Percentiles rank a stretch among this genome's conserved stretches.
phyloP scores from a whole-genome alignment of 176 grass and related monocot genomes.

The Elaeis guineensis region DNA sequence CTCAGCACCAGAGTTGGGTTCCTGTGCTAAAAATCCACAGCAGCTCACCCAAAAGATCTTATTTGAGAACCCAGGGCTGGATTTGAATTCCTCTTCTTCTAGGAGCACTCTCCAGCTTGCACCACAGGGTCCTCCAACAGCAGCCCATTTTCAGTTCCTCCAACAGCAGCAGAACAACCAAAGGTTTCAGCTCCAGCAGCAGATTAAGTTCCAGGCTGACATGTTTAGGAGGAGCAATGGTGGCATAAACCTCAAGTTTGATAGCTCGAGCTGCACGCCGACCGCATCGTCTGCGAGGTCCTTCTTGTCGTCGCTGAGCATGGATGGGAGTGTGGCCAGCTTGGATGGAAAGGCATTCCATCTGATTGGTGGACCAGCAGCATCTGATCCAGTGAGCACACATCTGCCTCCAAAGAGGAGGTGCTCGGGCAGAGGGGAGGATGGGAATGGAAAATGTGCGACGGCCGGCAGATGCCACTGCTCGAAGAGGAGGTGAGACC shows the following conservation, averaged over 20 bases:
- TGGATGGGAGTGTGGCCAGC: slow-evolving; percentile 59
- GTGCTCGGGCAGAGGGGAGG: slow-evolving; percentile 45
- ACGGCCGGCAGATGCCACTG: slow-evolving; percentile 61
- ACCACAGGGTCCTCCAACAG: slow-evolving; percentile 33
- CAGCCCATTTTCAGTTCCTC: slow-evolving; percentile 41
- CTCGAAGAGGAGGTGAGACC: slow-evolving; percentile 69
- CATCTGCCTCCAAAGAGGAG: slow-evolving; percentile 31
- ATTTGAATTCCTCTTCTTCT: neutral
- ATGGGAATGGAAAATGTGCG: slow-evolving; percentile 68
- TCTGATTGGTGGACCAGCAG: slow-evolving; percentile 37
- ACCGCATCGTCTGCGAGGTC: slow-evolving; percentile 47
- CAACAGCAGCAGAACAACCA: slow-evolving; percentile 42
- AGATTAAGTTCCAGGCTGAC: slow-evolving; percentile 62
- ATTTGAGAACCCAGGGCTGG: slow-evolving; percentile 20
- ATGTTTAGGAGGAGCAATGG: slow-evolving; percentile 60
- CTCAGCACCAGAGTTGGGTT: slow-evolving; percentile 20
- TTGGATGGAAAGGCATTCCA: slow-evolving; percentile 63
- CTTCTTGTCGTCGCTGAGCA: slow-evolving; percentile 70
- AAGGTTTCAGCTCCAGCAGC: slow-evolving; percentile 34
- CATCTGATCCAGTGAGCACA: slow-evolving; percentile 33
- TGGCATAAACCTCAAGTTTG: slow-evolving; percentile 62
- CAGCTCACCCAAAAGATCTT: slow-evolving; percentile 33
- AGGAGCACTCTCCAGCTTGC: neutral
- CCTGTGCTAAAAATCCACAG: slow-evolving; percentile 11
- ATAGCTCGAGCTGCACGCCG: slow-evolving; percentile 26